Base-by-base conservation (phyloP, 2,329 filamentous ascomycete genomes). In the Talaromyces sp. region DNA sequence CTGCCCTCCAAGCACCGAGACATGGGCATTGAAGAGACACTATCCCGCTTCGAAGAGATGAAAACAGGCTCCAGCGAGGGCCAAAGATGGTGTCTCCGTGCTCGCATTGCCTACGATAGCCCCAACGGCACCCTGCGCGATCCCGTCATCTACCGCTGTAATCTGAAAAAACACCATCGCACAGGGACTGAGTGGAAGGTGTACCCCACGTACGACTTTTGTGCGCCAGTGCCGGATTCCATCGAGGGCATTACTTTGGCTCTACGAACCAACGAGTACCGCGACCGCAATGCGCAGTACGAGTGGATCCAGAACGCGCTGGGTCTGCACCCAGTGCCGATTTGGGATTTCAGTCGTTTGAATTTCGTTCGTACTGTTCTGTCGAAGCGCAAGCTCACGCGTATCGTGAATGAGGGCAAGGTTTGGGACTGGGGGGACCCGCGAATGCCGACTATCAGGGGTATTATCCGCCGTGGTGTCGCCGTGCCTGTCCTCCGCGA, bases 131-230 rank as follows among this genome's bases (percentile, higher is more conserved):
- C 93, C 58, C 87, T 98, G 84, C 86, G 95, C 66, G 95, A 98
- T 75, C 95, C 95, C 11, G 93, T 98, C 76, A 96, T 98, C 75
- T 98, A 97, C 82, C 88, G 95, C 66, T 97, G 91, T 84, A 96
- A 96, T 71, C 81, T 85, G 4, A 72, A 82, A 56, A 73, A 80
- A 11, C 85, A 88, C 69, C 84, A 87, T 74, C 82, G 85, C 57
- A 87, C 84, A 5, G 84, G 84, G 19, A 75, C 72, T 52, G 82
- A 80, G 63, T 87, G 85, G 84, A 87, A 86, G 72, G 82, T 86
- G 67, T 88, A 87, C 72, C 85, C 85, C 0, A 87, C 84, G n/a
- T 88, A 88, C 68, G 85, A 88, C 71, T 87, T 87, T 70, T 84
- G 82, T 67, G 86, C 84, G 69, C 85, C 85, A 14, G 81, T 87